Evolutionary conservation across 2,329 filamentous ascomycete genomes (phyloP).

Genomic region (Aspergillus latus): DNA sequence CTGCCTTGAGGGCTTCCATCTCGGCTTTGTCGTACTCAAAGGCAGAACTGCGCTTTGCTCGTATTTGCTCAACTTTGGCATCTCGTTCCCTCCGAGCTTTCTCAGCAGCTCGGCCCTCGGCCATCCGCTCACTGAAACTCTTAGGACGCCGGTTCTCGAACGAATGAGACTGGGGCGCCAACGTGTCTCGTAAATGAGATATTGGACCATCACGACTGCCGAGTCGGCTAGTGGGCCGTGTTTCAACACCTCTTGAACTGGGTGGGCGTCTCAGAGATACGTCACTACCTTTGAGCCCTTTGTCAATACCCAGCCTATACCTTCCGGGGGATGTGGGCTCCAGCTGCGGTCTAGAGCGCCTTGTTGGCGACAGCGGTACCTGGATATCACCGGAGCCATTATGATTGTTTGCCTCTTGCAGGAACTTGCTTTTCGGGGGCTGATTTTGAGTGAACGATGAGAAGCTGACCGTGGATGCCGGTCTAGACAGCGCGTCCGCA

Average conservation of each 20-base stretch:
- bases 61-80: constrained; percentile 37
- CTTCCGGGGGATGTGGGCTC: constrained; percentile 74
- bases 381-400: constrained; percentile 53
- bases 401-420: constrained; percentile 18
- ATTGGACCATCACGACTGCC: constrained; percentile 14
- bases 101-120: constrained; percentile 59
- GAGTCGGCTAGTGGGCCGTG: constrained; percentile 33
- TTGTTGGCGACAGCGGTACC: constrained; percentile 73
- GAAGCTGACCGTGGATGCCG: constrained; percentile 28
- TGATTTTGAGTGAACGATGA: constrained; percentile 24
- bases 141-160: constrained; percentile 43
- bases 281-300: constrained; percentile 75
- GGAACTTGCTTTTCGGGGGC: constrained; percentile 16
- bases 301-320: constrained; percentile 82
- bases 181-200: neutral
- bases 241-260: constrained; percentile 26
- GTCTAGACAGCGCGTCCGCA: constrained; percentile 21
- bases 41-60: constrained; percentile 42
- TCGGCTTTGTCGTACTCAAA: constrained; percentile 47
- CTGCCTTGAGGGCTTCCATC: constrained; percentile 43
- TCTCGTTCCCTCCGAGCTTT: constrained; percentile 40
- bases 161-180: constrained; percentile 15
- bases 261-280: constrained; percentile 76
- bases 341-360: constrained; percentile 46
- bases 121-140: constrained; percentile 82